Evolutionary conservation across 2,329 filamentous ascomycete genomes (phyloP).

Genomic region (Tolypocladium cylindrosporum): DNA sequence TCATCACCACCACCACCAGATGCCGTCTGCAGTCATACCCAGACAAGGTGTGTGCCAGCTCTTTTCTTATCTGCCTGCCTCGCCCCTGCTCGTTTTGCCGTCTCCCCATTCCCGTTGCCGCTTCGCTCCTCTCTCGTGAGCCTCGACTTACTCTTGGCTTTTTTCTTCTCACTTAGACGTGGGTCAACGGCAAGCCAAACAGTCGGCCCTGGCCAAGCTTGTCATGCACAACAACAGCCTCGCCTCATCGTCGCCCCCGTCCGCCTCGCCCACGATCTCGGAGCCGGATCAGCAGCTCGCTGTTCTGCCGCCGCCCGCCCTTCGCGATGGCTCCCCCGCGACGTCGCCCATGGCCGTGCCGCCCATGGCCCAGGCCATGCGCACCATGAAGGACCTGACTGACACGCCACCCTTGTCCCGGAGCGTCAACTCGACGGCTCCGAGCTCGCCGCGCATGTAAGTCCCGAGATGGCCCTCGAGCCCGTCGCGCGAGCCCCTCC

Average conservation of each 20-base stretch:
- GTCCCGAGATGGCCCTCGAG: conserved; percentile 14
- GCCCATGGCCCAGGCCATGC: conserved; percentile 30
- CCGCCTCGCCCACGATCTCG: conserved; percentile 17
- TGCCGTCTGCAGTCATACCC: conserved; percentile 12
- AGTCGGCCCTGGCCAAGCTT: conserved; percentile 32
- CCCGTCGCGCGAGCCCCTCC: not conserved
- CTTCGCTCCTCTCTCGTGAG: conserved; percentile 2
- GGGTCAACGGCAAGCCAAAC: conserved; percentile 26
- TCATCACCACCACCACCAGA: conserved; percentile 7
- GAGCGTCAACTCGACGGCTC: conserved; percentile 48
- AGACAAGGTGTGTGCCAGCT: conserved; percentile 12
- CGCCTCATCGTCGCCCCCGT: conserved; percentile 17
- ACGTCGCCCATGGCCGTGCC: conserved; percentile 16
- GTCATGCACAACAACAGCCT: conserved; percentile 35
- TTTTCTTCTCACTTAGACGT: conserved; percentile 13
- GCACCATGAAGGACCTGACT: conserved; percentile 32
- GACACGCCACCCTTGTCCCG: conserved; percentile 46
- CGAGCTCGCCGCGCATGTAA: conserved; percentile 49
- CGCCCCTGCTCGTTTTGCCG: not conserved
- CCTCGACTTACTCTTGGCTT: conserved; percentile 4
- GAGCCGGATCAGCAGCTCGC: conserved; percentile 22
- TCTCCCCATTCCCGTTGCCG: conserved; percentile 2
- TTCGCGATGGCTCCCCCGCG: conserved; percentile 16
- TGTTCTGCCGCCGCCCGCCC: conserved; percentile 21
- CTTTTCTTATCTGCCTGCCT: conserved; percentile 1